Evolutionary conservation across 106 monocot genomes (phyloP).

Genomic region (Dioscorea zingiberensis): DNA sequence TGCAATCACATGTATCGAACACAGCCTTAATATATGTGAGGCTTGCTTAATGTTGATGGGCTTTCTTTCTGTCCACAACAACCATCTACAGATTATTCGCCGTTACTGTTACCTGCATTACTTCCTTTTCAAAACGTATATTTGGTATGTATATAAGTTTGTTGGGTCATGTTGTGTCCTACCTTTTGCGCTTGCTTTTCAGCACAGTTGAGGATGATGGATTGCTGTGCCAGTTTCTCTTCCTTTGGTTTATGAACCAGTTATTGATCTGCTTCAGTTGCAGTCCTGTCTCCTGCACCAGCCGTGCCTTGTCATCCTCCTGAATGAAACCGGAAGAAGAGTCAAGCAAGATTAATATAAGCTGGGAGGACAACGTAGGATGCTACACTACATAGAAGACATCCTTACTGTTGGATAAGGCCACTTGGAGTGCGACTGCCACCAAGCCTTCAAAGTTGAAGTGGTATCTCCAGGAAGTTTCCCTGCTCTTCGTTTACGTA

Average conservation of each 20-base stretch:
- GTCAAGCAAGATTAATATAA: too few relatives aligned
- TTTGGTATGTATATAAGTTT: too few relatives aligned
- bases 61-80: too few relatives aligned
- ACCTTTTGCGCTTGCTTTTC: slow-evolving; percentile 80
- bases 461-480: slow-evolving; percentile 50
- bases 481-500: slow-evolving; percentile 42
- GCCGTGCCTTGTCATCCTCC: slow-evolving; percentile 47
- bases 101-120: too few relatives aligned
- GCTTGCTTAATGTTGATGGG: too few relatives aligned
- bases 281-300: slow-evolving; percentile 75
- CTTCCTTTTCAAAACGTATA: too few relatives aligned
- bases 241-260: slow-evolving; percentile 88
- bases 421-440: slow-evolving; percentile 56
- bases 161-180: background rate
- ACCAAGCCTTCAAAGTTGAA: slow-evolving; percentile 43
- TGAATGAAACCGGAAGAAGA: slow-evolving; percentile 3
- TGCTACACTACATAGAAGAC: too few relatives aligned
- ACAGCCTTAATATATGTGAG: too few relatives aligned
- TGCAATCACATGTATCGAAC: too few relatives aligned
- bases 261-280: slow-evolving; percentile 87
- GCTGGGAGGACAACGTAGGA: too few relatives aligned
- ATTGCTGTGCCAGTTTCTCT: slow-evolving; percentile 82
- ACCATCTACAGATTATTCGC: too few relatives aligned
- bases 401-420: slow-evolving; percentile 45
- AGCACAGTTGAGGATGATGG: slow-evolving; percentile 42